Percentiles rank a stretch among this genome's conserved stretches.
These are phyloP conservation scores for Globisporangium emineosum DNA, from an alignment of 352 stramenopile species.

Conservation along the genomic window DNA sequence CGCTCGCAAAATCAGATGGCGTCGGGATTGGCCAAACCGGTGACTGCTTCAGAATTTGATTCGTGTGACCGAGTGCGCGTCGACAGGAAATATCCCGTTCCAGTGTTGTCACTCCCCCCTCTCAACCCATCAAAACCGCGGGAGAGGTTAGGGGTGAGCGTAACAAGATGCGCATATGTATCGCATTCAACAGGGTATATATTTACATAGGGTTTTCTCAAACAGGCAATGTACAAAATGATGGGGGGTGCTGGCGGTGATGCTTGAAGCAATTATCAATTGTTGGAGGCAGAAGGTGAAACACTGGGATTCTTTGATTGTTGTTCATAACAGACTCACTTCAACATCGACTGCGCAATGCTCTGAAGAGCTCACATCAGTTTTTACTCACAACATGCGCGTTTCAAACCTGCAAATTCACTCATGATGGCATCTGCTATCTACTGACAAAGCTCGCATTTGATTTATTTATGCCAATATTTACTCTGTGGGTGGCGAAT, in stretches of 20 bases:
- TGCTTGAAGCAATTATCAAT: constrained; percentile 11
- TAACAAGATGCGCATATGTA: neutral
- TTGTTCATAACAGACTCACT: neutral
- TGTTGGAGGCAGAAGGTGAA: constrained; percentile 2
- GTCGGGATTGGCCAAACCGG: constrained; percentile 12
- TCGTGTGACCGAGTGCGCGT: constrained; percentile 16
- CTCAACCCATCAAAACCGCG: constrained; percentile 12
- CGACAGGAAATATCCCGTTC: constrained; percentile 6
- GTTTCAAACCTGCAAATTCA: neutral
- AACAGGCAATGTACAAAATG: neutral
- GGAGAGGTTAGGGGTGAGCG: neutral
- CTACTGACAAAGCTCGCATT: neutral
- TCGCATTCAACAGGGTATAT: neutral
- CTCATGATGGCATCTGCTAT: neutral
- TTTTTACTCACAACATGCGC: neutral
- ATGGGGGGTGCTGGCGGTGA: neutral
- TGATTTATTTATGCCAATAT: neutral
- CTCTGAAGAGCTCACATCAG: neutral
- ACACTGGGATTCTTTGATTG: neutral
- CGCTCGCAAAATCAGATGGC: neutral
- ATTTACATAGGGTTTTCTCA: neutral
- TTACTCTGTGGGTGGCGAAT: neutral
- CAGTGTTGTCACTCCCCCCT: constrained; percentile 11
- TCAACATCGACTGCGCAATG: constrained; percentile 1
- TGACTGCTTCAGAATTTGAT: constrained; percentile 15